Evolutionary conservation across 768 basidiomycete species (phyloP), one percentile per base, ranked within the genome.

Genomic region (Pulveroboletus sp.): DNA sequence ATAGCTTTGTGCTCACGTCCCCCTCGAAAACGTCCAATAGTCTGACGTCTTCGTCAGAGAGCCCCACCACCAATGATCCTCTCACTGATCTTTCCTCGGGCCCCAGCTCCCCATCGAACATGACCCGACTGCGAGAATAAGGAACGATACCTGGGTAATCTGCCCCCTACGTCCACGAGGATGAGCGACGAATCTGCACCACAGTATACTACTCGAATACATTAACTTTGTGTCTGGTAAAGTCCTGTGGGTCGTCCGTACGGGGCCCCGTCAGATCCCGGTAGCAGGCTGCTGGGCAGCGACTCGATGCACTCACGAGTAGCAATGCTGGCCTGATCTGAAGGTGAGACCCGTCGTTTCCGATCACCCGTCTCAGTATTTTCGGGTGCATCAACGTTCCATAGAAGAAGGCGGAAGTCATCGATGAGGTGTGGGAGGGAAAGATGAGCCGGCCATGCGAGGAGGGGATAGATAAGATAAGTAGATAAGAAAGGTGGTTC

Each of bases 301-400:
- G 14, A 37, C 17, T n/a, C n/a, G n/a, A 40, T 19, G 8, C 24
- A 64, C 82, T 63, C 53, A 91, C 91, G 61, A 79, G 71, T 8
- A 96, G 65, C 7, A 93, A 62, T 6, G 91, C 93, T 32, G 89
- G 83, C 53, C 82, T 82, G 38, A 89, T 77, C 45, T 79, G 62
- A 3, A 95, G 73, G 53, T 83, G 72, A 8, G 69, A 58, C 8
- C 85, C 88, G 38, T 82, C 72, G 58, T 88, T 83, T 7, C 75
- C 74, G 37, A 96, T 81, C 7, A 96, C 92, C 17, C 83, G 73
- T 49, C 74, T 78, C 32, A 96, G 72, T 60, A 97, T 86, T 43
- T 79, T 79, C 6, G 93, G 92, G 59, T 93, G 90, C 76, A 94
- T 83, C 19, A 97, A 72, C 0, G 90, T 95, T 12, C 94, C 94